Evolutionary conservation across 148 eudicot genomes (phyloP).

Genomic region (Tetragonia tetragonoides): DNA sequence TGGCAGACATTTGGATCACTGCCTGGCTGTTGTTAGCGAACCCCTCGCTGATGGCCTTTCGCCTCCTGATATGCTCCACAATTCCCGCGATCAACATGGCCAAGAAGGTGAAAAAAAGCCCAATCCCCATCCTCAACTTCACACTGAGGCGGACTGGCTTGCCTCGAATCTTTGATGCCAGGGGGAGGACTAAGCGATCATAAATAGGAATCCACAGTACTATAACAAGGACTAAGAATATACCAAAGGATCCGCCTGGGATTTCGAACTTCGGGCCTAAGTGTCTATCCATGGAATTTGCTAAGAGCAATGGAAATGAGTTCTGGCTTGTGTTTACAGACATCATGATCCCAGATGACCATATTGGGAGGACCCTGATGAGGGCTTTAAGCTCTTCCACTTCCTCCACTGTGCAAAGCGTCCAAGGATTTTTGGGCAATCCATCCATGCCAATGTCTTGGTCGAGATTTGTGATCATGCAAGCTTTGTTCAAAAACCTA

Average conservation of each 20-base stretch:
- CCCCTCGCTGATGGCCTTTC: slow-evolving; percentile 47
- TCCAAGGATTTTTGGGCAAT: slow-evolving; percentile 48
- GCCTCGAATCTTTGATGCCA: slow-evolving; percentile 59
- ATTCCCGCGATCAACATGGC: slow-evolving; percentile 58
- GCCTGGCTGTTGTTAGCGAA: slow-evolving; percentile 32
- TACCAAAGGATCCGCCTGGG: slow-evolving; percentile 73
- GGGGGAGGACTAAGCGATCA: slow-evolving; percentile 68
- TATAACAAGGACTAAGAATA: slow-evolving; percentile 52
- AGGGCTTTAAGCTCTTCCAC: slow-evolving; percentile 73
- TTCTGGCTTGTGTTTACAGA: slow-evolving; percentile 52
- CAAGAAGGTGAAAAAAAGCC: slow-evolving; percentile 47
- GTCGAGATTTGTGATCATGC: slow-evolving; percentile 49
- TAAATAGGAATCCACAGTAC: slow-evolving; percentile 62
- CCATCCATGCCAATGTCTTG: slow-evolving; percentile 46
- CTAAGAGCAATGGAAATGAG: slow-evolving; percentile 55
- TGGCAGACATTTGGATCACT: slow-evolving; percentile 59
- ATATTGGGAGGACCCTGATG: slow-evolving; percentile 61
- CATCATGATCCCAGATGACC: slow-evolving; percentile 71
- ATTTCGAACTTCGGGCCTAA: slow-evolving; percentile 51
- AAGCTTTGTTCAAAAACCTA: slow-evolving; percentile 77
- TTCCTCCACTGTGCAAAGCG: slow-evolving; percentile 62
- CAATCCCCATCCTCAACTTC: slow-evolving; percentile 71
- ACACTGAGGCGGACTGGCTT: slow-evolving; percentile 51
- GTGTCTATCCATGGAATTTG: slow-evolving; percentile 73
- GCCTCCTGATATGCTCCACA: slow-evolving; percentile 58